These are phyloP conservation scores for Komagataea norvegica DNA, from an alignment of 1,139 yeast species.

Conservation along the genomic window DNA sequence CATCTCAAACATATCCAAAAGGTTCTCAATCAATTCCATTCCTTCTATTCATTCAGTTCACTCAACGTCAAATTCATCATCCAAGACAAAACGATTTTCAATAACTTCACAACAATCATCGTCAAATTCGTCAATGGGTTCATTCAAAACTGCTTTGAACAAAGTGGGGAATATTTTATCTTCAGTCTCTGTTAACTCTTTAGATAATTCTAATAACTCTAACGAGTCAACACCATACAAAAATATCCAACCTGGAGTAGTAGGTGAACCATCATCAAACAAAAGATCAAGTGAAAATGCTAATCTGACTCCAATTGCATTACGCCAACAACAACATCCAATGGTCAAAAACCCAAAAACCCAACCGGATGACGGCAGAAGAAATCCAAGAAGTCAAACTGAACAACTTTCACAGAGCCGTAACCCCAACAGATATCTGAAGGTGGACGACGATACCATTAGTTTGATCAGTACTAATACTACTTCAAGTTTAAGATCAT, in stretches of 20 bases:
- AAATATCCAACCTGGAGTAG: slow-evolving; percentile 22
- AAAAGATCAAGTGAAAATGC: slow-evolving; percentile 12
- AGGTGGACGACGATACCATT: slow-evolving; percentile 16
- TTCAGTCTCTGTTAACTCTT: slow-evolving; percentile 23
- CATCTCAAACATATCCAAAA: slow-evolving; percentile 13
- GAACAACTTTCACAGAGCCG: background rate
- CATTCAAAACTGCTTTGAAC: slow-evolving; percentile 27
- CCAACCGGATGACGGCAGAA: background rate
- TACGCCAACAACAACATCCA: too few species aligned
- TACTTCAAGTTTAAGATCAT: slow-evolving; percentile 21
- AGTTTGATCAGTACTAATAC: slow-evolving; percentile 19
- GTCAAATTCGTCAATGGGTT: slow-evolving; percentile 17
- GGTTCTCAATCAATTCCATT: slow-evolving; percentile 24
- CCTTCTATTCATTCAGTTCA: slow-evolving; percentile 19
- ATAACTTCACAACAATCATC: slow-evolving; percentile 14
- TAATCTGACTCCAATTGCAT: slow-evolving; percentile 4
- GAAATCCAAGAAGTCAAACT: slow-evolving; percentile 5
- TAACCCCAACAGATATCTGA: background rate
- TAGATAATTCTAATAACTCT: slow-evolving; percentile 18
- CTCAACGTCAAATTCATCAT: slow-evolving; percentile 13
- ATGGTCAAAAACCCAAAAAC: too few species aligned
- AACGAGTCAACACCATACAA: slow-evolving; percentile 23
- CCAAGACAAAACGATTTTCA: slow-evolving; percentile 16
- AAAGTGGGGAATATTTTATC: slow-evolving; percentile 28
- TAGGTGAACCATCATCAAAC: slow-evolving; percentile 15